Conservation (phyloP, 495 filamentous ascomycete species). For the Trichocladium uniseriatum region DNA sequence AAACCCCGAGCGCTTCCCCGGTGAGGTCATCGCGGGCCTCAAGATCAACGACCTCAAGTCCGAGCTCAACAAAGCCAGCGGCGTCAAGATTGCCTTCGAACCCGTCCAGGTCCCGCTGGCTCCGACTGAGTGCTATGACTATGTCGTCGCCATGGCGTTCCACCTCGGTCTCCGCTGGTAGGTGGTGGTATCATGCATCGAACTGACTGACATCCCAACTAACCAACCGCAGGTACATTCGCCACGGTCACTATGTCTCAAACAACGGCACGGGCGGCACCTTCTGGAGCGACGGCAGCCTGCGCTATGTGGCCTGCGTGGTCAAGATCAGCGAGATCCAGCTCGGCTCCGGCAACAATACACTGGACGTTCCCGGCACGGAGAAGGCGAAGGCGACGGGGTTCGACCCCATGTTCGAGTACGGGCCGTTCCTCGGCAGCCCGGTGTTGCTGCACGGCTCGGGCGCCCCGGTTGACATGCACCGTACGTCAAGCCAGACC, state of each 20-base stretch:
- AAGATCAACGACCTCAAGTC: background rate
- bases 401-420: background rate
- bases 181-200: background rate
- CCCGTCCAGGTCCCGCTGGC: background rate
- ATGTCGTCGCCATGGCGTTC: background rate
- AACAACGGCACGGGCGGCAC: background rate
- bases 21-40: background rate
- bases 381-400: no score
- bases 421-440: background rate
- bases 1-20: background rate
- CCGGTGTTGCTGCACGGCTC: slow-evolving; percentile 1
- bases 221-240: background rate
- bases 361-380: background rate
- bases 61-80: background rate
- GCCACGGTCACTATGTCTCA: background rate
- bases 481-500: no score
- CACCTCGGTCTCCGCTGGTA: slow-evolving; percentile 5
- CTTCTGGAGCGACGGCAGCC: background rate
- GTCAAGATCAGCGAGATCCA: background rate
- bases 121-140: background rate
- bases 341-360: background rate
- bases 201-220: no score
- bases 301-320: background rate
- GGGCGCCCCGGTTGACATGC: background rate
- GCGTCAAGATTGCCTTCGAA: background rate